Evolutionary conservation across 2,329 filamentous ascomycete species (phyloP).

Genomic region (Arthrinium phaeospermum): DNA sequence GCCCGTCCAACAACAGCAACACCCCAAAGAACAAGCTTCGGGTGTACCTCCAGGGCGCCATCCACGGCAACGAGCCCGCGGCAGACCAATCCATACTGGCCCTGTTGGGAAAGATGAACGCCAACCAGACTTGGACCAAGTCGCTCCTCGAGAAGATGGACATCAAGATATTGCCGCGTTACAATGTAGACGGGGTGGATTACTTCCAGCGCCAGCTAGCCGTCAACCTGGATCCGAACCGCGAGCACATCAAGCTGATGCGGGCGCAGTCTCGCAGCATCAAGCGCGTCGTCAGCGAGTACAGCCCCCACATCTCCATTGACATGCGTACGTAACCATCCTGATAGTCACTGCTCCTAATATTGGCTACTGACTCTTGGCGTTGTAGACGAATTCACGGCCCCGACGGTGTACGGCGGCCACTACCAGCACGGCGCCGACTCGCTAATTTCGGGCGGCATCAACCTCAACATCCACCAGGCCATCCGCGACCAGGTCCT

Average conservation of each 20-base stretch:
- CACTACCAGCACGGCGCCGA: slow-evolving; percentile 39
- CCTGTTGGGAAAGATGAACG: slow-evolving; percentile 34
- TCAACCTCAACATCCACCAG: slow-evolving; percentile 38
- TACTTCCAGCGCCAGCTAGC: slow-evolving; percentile 36
- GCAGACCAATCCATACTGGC: slow-evolving; percentile 35
- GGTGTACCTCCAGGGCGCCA: slow-evolving; percentile 36
- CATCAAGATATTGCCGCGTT: slow-evolving; percentile 34
- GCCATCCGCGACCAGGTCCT: slow-evolving; percentile 37
- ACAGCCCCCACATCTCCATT: slow-evolving; percentile 38
- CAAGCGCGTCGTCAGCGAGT: slow-evolving; percentile 37
- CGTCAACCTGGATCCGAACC: slow-evolving; percentile 36
- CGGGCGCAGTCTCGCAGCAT: slow-evolving; percentile 37
- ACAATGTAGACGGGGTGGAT: slow-evolving; percentile 36
- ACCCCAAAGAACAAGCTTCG: slow-evolving; percentile 30
- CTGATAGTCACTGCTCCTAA: too few species aligned
- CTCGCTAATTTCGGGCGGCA: slow-evolving; percentile 36
- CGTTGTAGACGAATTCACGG: slow-evolving; percentile 36
- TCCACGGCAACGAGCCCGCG: slow-evolving; percentile 37
- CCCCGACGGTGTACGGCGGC: slow-evolving; percentile 32
- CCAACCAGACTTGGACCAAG: slow-evolving; percentile 30
- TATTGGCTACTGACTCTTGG: not conserved
- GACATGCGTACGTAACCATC: slow-evolving; percentile 32
- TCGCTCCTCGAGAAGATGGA: slow-evolving; percentile 32
- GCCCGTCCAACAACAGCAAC: not conserved
- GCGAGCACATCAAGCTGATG: slow-evolving; percentile 39